Conservation (phyloP, 179 eudicot species). For the Dionaea muscipula region DNA sequence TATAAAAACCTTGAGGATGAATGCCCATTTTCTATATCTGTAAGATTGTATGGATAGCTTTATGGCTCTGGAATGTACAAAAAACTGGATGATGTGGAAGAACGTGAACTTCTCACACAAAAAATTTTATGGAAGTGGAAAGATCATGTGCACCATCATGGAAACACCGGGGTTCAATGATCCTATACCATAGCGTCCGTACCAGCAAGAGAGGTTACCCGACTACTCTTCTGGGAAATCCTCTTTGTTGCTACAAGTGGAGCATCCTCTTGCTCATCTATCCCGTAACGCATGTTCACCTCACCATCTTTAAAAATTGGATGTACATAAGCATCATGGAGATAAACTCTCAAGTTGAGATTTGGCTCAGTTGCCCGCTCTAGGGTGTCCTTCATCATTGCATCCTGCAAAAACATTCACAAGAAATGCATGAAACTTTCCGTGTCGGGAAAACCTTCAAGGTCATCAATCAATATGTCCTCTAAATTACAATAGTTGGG, state of each 20-base stretch:
- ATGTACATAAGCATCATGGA: constrained; percentile 60
- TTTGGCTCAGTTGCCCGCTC: constrained; percentile 71
- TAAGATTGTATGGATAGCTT: no score
- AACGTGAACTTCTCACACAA: no score
- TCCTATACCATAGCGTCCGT: constrained; percentile 25
- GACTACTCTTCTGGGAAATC: constrained; percentile 42
- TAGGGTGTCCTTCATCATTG: constrained; percentile 79
- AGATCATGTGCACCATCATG: no score
- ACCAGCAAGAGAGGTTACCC: constrained; percentile 33
- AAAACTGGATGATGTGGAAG: no score
- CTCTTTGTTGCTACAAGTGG: constrained; percentile 60
- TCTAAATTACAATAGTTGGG: no score
- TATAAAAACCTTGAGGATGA: no score
- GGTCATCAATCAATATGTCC: neutral
- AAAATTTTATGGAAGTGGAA: no score
- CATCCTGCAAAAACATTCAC: constrained; percentile 36
- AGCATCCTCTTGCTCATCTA: constrained; percentile 55
- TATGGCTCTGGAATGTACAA: no score
- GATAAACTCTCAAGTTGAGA: constrained; percentile 50
- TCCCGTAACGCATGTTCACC: constrained; percentile 11
- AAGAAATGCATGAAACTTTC: neutral
- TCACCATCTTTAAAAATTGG: constrained; percentile 60
- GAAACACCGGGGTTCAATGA: no score
- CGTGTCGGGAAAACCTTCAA: neutral
- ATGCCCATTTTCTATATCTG: no score